These are phyloP conservation scores for Daldinia loculata DNA, from an alignment of 495 filamentous ascomycete species.

Conservation along the genomic window DNA sequence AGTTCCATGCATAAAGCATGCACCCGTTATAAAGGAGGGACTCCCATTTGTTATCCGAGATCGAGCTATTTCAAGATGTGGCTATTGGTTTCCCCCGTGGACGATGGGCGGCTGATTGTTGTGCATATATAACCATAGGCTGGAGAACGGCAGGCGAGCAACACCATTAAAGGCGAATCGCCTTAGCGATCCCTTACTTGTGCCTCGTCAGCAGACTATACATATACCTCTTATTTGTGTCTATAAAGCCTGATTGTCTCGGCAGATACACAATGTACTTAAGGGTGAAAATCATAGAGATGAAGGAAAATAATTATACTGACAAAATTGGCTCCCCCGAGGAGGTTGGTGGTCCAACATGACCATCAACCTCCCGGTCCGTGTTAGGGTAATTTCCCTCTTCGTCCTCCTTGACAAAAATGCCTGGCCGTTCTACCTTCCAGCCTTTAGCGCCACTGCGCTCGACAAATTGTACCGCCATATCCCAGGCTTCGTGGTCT, in stretches of 20 bases:
- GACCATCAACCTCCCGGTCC: slow-evolving; percentile 31
- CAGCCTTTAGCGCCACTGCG: slow-evolving; percentile 45
- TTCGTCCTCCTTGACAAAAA: slow-evolving; percentile 45
- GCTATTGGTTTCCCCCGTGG: not conserved
- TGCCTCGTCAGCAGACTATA: slow-evolving; percentile 16
- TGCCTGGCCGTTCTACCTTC: slow-evolving; percentile 51
- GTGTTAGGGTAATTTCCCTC: slow-evolving; percentile 10
- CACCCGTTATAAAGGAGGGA: not conserved
- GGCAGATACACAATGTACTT: not conserved
- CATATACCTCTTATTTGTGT: not conserved
- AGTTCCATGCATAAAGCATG: not conserved
- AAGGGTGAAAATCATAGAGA: not conserved
- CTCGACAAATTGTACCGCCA: slow-evolving; percentile 52
- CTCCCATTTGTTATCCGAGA: not conserved
- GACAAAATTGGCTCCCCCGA: slow-evolving; percentile 7
- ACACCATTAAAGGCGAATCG: slow-evolving; percentile 34
- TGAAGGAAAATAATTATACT: slow-evolving; percentile 9
- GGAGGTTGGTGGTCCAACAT: not conserved
- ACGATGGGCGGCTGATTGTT: not conserved
- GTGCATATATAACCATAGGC: slow-evolving; percentile 29
- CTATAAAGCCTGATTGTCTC: not conserved
- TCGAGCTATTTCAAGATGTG: not conserved
- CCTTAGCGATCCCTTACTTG: slow-evolving; percentile 29
- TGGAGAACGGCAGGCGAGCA: slow-evolving; percentile 24
- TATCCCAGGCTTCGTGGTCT: slow-evolving; percentile 55